Base-by-base conservation (phyloP, 306 rosid species). In the Neltuma alba region DNA sequence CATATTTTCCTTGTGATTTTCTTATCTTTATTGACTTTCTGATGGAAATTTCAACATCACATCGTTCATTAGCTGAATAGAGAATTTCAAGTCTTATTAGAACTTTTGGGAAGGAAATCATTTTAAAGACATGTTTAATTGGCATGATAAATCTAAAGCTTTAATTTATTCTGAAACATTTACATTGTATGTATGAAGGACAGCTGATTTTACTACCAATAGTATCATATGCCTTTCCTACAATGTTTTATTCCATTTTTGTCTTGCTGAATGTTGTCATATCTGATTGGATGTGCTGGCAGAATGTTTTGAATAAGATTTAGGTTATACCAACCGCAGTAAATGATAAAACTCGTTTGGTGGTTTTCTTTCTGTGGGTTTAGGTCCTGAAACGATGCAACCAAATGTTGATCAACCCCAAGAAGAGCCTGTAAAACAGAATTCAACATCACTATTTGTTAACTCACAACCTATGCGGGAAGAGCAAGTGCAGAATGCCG, bases 401-500 rank as follows among this genome's bases (percentile, higher is more conserved):
- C 79, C 87, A 27, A 57, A 62, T 70, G 89, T 78, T 77, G 88
- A 82, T 85, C 90, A 70, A 75, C 87, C 74, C 66, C 79, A 65
- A 77, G 92, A 38, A 25, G 93, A 91, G 75, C 80, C 77, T 58
- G 78, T 77, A 7, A 87, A 81, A 27, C 85, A 58, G 74, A 80
- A 13, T 73, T 80, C 93, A 4, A 63, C 93, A 4, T 91, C 93
- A 0, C 90, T 87, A 73, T 91, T 91, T 82, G 92, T 91, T 82
- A 91, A 90, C 78, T 82, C 91, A 0, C 90, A 91, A 80, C 98
- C 95, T 58, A 80, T 90, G 76, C 86, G 98, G 61, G 98, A 93
- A 87, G 98, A 93, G 14, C 97, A 93, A 79, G 87, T 93, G 67
- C 92, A 93, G 82, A 93, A 93, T 87, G 98, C 98, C 18, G 82